Evolutionary conservation across 2,329 filamentous ascomycete species (phyloP).

Genomic region (Diaporthe batatas): DNA sequence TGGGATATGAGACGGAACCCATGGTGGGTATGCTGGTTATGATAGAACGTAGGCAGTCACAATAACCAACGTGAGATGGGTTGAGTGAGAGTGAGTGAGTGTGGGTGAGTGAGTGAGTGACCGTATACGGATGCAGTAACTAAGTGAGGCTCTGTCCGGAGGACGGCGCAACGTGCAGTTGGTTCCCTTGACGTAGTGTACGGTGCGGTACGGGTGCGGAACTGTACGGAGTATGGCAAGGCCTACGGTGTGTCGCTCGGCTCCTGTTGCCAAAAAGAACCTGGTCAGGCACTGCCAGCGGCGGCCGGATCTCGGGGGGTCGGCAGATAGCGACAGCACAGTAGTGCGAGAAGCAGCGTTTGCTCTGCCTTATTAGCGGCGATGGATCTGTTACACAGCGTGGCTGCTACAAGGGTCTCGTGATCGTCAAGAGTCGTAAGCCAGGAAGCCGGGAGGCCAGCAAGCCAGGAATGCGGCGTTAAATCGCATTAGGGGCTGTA

Average conservation of each 20-base stretch:
- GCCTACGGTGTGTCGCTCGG: conserved; percentile 5
- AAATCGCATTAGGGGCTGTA: not conserved
- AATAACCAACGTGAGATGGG: not conserved
- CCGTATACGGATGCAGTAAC: not conserved
- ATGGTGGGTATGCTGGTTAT: conserved; percentile 12
- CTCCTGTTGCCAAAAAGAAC: conserved; percentile 22
- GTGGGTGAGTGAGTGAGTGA: not conserved
- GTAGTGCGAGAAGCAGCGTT: conserved; percentile 1
- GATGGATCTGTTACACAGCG: conserved; percentile 23
- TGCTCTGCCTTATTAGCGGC: conserved; percentile 3
- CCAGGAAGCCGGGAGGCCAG: not conserved
- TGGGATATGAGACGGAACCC: conserved; percentile 34
- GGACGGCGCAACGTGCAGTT: conserved; percentile 11
- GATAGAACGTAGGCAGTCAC: not conserved
- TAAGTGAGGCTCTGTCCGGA: conserved; percentile 17
- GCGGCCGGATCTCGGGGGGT: conserved; percentile 30
- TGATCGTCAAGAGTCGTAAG: conserved; percentile 10
- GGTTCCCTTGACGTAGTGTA: not conserved
- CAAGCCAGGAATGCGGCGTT: not conserved
- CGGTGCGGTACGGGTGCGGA: conserved; percentile 11
- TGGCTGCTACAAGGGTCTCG: conserved; percentile 14
- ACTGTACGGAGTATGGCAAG: not conserved
- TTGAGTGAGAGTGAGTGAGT: not conserved
- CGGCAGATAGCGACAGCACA: conserved; percentile 7
- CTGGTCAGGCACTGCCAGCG: not conserved